Base-by-base conservation (phyloP, 352 stramenopile species). In the Pythium utonaiense region DNA sequence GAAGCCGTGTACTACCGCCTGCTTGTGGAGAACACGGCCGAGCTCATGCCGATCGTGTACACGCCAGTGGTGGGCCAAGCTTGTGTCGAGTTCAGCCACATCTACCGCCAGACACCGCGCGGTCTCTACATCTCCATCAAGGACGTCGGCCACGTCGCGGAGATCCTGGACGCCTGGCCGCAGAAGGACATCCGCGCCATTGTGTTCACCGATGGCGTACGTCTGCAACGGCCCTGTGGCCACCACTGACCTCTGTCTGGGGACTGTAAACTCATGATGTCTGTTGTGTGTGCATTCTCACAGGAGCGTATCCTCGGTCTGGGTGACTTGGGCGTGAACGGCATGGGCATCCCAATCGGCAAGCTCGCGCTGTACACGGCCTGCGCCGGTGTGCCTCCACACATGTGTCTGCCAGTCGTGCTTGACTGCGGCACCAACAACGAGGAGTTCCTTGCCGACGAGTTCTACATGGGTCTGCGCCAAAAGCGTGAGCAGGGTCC, bases 351-450 rank as follows among this genome's bases (percentile, higher is more conserved):
- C 66, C 95, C 96, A 0, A 88, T 98, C 60, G 96, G 96, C 53
- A 98, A 98, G 68, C 75, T 98, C 33, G 86, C 80, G 14, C 86
- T 99, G 53, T 99, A 99, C 73, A 97, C 91, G 41, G 93, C 93
- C 0, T 96, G 91, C 17, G 96, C 91, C 21, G 96, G 96, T 56
- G 96, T 99, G 48, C 86, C 89, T 30, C 94, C 93, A 4, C 83
- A 95, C 65, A 83, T 95, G 66, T 96, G 96, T 50, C 76, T 99
- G 44, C 96, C 96, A 0, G 92, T 99, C 7, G 80, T 96, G 21
- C 66, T 99, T 12, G 96, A 99, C 75, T 93, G 95, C 54, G 96
- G 96, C 33, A 98, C 95, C 25, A 96, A 99, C 77, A 99, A 98
- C 70, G 74, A 96, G 57, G 78, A 84, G 34, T 86, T 97, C 61